These are phyloP conservation scores for Cubamyces sp. DNA, from an alignment of 768 basidiomycete genomes.

Conservation along the genomic window DNA sequence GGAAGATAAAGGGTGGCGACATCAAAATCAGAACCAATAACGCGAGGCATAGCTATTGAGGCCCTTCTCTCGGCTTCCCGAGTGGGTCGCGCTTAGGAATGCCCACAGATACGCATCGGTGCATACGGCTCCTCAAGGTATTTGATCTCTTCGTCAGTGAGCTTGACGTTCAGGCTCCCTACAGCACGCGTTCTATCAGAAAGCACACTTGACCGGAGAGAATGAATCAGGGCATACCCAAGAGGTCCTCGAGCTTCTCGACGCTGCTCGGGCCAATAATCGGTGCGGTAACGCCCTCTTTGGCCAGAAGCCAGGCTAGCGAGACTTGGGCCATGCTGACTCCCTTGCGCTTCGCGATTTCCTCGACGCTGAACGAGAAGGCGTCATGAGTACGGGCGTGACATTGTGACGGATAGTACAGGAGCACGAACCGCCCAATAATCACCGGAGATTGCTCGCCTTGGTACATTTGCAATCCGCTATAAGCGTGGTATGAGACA, in stretches of 20 bases:
- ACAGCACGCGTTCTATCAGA: background rate
- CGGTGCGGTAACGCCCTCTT: constrained; percentile 45
- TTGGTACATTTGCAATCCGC: background rate
- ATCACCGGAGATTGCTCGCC: background rate
- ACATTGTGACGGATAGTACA: background rate
- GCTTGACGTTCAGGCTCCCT: constrained; percentile 3
- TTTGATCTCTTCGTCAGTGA: constrained; percentile 54
- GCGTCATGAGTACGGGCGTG: background rate
- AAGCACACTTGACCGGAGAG: no score
- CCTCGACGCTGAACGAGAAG: constrained; percentile 30
- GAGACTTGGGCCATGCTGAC: constrained; percentile 47
- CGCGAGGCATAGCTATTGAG: no score
- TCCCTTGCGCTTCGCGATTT: constrained; percentile 44
- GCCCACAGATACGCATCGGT: background rate
- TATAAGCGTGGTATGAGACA: background rate
- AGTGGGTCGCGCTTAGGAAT: background rate
- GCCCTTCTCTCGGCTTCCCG: no score
- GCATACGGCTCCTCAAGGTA: constrained; percentile 58
- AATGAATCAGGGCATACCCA: constrained; percentile 26
- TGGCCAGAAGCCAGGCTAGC: constrained; percentile 31
- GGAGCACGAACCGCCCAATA: background rate
- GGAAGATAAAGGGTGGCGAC: no score
- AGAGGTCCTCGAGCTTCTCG: constrained; percentile 45
- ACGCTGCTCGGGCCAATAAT: constrained; percentile 46
- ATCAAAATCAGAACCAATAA: no score